Evolutionary conservation across 2,329 filamentous ascomycete genomes (phyloP).

Genomic region (Pestalotiopsis sp.): DNA sequence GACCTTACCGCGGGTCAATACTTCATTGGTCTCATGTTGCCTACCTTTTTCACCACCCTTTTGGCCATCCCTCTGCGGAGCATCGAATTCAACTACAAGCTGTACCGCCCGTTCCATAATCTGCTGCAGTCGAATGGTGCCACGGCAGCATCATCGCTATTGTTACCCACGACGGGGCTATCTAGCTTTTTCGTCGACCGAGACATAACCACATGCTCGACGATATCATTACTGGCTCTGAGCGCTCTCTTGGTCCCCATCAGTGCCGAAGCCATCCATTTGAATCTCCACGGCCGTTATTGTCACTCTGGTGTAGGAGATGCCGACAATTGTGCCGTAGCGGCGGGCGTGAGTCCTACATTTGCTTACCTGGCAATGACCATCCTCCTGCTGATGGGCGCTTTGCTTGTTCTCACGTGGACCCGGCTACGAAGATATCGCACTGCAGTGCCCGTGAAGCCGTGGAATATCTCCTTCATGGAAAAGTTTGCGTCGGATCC

Average conservation of each 20-base stretch:
- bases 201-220: neutral
- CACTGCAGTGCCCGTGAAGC: conserved; percentile 35
- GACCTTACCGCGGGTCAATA: conserved; percentile 22
- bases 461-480: conserved; percentile 37
- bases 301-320: conserved; percentile 23
- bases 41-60: conserved; percentile 24
- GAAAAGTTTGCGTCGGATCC: conserved; percentile 33
- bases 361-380: conserved; percentile 27
- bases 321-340: conserved; percentile 32
- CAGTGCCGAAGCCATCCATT: conserved; percentile 30
- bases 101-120: conserved; percentile 40
- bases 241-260: conserved; percentile 32
- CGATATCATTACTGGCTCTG: conserved; percentile 26
- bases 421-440: conserved; percentile 30
- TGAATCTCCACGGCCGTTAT: conserved; percentile 30
- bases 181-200: conserved; percentile 20
- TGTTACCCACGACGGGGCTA: conserved; percentile 22
- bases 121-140: conserved; percentile 31
- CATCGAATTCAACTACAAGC: conserved; percentile 26
- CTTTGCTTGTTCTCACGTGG: conserved; percentile 26
- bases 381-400: conserved; percentile 31
- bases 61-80: conserved; percentile 24
- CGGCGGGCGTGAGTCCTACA: conserved; percentile 28
- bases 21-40: conserved; percentile 26
- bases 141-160: conserved; percentile 34